Conservation (phyloP, 148 eudicot species). For the Talinum fruticosum region DNA sequence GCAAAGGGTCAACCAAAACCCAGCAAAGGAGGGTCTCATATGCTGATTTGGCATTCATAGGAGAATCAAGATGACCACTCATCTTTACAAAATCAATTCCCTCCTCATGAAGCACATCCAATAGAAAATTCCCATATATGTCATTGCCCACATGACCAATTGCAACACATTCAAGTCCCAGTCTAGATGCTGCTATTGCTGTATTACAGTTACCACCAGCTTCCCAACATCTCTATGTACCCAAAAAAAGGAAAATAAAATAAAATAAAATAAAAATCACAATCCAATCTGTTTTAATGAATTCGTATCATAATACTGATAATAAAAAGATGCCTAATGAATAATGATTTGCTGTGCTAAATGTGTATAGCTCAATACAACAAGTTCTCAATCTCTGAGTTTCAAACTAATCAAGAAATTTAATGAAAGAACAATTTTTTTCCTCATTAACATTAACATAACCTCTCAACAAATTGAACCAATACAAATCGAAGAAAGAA, state of each 20-base stretch:
- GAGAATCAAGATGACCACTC: conserved; percentile 43
- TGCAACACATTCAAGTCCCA: conserved; percentile 68
- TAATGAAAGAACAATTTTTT: too few relatives aligned
- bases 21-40: conserved; percentile 90
- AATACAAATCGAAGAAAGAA: too few relatives aligned
- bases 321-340: too few relatives aligned
- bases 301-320: too few relatives aligned
- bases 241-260: conserved; percentile 17
- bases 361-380: neutral
- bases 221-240: conserved; percentile 80
- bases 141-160: conserved; percentile 91
- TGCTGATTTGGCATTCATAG: conserved; percentile 30
- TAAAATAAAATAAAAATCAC: neutral
- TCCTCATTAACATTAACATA: too few relatives aligned
- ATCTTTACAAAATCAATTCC: conserved; percentile 66
- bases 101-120: conserved; percentile 76
- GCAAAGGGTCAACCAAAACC: conserved; percentile 93
- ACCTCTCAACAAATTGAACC: too few relatives aligned
- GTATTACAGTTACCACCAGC: conserved; percentile 96
- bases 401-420: neutral
- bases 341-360: too few relatives aligned
- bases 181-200: conserved; percentile 93
- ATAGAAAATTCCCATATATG: conserved; percentile 74
- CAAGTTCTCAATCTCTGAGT: neutral
- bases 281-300: too few relatives aligned